Percentiles rank a stretch among this genome's conserved stretches.
These are phyloP conservation scores for Sclerotinia trifoliorum DNA, from an alignment of 2,329 filamentous ascomycete species.

Conservation along the genomic window DNA sequence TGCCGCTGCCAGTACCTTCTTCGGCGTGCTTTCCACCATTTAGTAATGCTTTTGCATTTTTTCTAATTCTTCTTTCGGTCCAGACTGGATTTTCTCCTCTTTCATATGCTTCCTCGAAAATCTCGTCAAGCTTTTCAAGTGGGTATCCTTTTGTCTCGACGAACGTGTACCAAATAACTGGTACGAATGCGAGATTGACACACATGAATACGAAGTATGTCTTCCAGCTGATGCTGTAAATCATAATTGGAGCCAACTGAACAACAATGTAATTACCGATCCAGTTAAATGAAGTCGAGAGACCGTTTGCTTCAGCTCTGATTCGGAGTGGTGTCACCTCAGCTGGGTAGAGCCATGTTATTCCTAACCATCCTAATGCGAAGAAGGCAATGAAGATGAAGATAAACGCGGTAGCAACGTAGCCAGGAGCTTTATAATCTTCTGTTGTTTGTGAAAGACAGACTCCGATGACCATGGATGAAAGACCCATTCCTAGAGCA, in stretches of 20 bases:
- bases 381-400: conserved; percentile 56
- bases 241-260: conserved; percentile 46
- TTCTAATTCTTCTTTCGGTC: conserved; percentile 19
- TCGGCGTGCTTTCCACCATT: conserved; percentile 1
- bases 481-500: conserved; percentile 57
- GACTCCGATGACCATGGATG: conserved; percentile 54
- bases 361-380: conserved; percentile 51
- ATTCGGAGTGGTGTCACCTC: conserved; percentile 54
- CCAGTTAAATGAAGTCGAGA: conserved; percentile 44
- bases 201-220: conserved; percentile 40
- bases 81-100: conserved; percentile 20
- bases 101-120: conserved; percentile 22
- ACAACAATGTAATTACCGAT: conserved; percentile 66
- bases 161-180: conserved; percentile 18
- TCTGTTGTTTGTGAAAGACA: conserved; percentile 50
- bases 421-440: conserved; percentile 40
- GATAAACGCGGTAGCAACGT: conserved; percentile 39
- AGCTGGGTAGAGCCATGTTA: conserved; percentile 55
- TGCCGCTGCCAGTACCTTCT: neutral
- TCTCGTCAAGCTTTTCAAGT: conserved; percentile 16
- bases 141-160: conserved; percentile 22
- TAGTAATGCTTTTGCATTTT: neutral
- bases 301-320: conserved; percentile 57
- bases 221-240: conserved; percentile 33
- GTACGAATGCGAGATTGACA: conserved; percentile 17